These are phyloP conservation scores for Colletotrichum abscissum DNA, from an alignment of 2,329 filamentous ascomycete species.

Conservation along the genomic window DNA sequence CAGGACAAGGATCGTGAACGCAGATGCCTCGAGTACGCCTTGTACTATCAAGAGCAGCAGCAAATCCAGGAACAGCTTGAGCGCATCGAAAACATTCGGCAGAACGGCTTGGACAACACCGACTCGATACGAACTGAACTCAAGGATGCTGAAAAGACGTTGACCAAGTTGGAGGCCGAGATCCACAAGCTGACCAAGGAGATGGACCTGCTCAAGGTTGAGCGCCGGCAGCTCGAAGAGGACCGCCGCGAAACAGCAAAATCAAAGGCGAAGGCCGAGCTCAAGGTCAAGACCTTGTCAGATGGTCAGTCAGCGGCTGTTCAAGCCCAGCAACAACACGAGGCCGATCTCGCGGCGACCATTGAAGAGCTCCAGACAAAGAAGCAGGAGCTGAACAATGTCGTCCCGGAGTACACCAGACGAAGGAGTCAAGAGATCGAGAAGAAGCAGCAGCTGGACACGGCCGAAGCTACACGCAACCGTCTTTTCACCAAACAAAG, in stretches of 20 bases:
- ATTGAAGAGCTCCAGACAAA: slow-evolving; percentile 79
- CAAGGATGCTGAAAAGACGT: slow-evolving; percentile 80
- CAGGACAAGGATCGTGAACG: slow-evolving; percentile 95
- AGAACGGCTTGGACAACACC: slow-evolving; percentile 85
- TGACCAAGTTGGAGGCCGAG: slow-evolving; percentile 80
- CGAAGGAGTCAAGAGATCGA: slow-evolving; percentile 79
- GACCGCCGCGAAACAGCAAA: slow-evolving; percentile 87
- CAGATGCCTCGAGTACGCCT: slow-evolving; percentile 92
- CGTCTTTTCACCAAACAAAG: slow-evolving; percentile 93
- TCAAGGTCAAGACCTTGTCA: slow-evolving; percentile 84
- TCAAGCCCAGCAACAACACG: slow-evolving; percentile 76
- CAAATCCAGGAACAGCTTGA: slow-evolving; percentile 82
- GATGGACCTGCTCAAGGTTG: slow-evolving; percentile 85
- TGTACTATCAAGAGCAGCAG: slow-evolving; percentile 89
- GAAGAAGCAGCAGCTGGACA: slow-evolving; percentile 77
- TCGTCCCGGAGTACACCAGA: slow-evolving; percentile 82
- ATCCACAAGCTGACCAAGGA: slow-evolving; percentile 85
- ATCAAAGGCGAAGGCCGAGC: slow-evolving; percentile 83
- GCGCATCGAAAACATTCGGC: slow-evolving; percentile 82
- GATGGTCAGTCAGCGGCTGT: slow-evolving; percentile 85
- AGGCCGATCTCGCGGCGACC: slow-evolving; percentile 77
- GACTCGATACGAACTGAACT: slow-evolving; percentile 84
- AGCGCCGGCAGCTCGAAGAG: slow-evolving; percentile 88
- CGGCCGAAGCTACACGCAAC: slow-evolving; percentile 79
- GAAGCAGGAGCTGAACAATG: slow-evolving; percentile 77